These are phyloP conservation scores for Nemania sp. DNA, from an alignment of 2,329 filamentous ascomycete species.

Conservation along the genomic window DNA sequence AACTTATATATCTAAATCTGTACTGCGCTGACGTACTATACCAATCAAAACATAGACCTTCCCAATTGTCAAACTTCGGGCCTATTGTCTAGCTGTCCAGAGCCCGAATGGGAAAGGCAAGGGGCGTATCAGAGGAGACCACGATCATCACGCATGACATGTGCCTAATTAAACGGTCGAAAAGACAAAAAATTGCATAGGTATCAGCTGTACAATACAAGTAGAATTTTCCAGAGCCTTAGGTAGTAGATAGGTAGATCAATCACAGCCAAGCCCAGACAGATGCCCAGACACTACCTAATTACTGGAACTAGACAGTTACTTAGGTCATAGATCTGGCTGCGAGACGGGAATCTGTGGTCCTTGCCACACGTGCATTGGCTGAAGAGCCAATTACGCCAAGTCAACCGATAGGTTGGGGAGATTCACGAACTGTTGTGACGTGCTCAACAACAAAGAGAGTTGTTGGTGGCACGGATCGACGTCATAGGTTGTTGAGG, in stretches of 20 bases:
- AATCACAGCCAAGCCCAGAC: background rate
- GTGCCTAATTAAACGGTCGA: background rate
- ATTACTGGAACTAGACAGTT: background rate
- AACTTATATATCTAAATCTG: constrained; percentile 20
- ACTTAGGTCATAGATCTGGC: constrained; percentile 5
- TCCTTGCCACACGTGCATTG: background rate
- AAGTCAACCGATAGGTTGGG: background rate
- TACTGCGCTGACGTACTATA: constrained; percentile 23
- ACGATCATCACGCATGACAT: constrained; percentile 31
- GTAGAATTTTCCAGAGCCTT: constrained; percentile 1
- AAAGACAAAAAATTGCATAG: background rate
- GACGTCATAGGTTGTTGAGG: constrained; percentile 33
- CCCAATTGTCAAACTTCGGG: constrained; percentile 5
- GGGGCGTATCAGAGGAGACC: constrained; percentile 38
- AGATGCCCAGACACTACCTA: too few relatives aligned
- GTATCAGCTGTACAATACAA: background rate
- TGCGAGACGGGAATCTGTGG: background rate
- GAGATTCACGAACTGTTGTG: constrained; percentile 19
- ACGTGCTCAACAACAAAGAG: constrained; percentile 17
- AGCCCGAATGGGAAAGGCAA: constrained; percentile 16
- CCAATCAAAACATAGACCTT: constrained; percentile 14
- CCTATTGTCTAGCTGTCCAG: constrained; percentile 4
- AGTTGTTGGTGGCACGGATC: constrained; percentile 4
- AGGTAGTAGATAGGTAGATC: too few relatives aligned
- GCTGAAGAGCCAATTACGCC: background rate